Conservation (phyloP, 176 grass and related monocot genomes). For the Musa itinerans region DNA sequence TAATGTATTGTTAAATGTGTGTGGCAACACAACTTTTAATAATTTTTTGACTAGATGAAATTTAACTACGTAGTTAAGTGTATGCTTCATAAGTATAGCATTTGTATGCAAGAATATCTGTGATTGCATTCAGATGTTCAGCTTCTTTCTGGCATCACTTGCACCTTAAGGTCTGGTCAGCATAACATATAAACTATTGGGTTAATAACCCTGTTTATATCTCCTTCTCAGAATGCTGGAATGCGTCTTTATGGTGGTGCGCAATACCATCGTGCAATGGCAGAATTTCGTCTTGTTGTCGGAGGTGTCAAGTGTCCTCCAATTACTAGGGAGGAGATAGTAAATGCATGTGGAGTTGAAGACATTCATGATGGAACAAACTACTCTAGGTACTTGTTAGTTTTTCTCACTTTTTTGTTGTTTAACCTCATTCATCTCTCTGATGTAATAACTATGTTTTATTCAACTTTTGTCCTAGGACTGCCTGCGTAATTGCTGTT, state of each 20-base stretch:
- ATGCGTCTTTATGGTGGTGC: conserved; percentile 97
- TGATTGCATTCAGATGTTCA: no score
- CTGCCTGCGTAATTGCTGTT: conserved; percentile 97
- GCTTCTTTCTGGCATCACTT: not conserved
- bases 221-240: conserved; percentile 59
- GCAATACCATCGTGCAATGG: conserved; percentile 93
- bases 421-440: not conserved
- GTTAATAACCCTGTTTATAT: not conserved
- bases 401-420: not conserved
- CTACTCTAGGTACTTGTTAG: conserved; percentile 62
- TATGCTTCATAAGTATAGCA: no score
- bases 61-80: no score
- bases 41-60: no score
- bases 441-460: conserved; percentile 13
- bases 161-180: not conserved
- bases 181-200: not conserved
- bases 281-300: conserved; percentile 86
- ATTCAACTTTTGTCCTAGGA: conserved; percentile 44
- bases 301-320: conserved; percentile 79
- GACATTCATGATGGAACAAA: conserved; percentile 98
- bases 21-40: no score
- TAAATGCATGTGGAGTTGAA: conserved; percentile 99
- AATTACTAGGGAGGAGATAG: conserved; percentile 93
- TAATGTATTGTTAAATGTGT: no score
- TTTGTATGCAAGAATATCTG: no score